phyloP scores from a whole-genome alignment of 2,329 filamentous ascomycete species.

The Aspergillus awamori region DNA sequence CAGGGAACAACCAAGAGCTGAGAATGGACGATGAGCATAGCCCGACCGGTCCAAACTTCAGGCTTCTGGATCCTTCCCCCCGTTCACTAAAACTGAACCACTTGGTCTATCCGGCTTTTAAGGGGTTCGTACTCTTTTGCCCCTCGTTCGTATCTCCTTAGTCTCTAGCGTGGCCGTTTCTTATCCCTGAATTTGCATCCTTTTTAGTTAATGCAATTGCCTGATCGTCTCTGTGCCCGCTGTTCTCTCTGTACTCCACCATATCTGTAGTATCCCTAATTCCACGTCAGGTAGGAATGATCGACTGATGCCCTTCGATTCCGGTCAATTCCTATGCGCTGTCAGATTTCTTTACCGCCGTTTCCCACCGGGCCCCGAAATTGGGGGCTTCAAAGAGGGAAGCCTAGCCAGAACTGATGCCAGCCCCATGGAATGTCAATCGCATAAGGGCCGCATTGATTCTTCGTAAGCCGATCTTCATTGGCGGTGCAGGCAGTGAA shows the following conservation, averaged over 20 bases:
- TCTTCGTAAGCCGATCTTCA: background rate
- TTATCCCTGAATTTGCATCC: background rate
- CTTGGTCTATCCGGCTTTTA: background rate
- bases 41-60: slow-evolving; percentile 9
- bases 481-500: background rate
- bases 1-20: too few species aligned
- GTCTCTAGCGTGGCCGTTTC: background rate
- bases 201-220: background rate
- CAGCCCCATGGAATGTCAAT: slow-evolving; percentile 2
- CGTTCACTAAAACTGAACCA: background rate
- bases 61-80: slow-evolving; percentile 19
- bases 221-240: background rate
- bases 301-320: background rate
- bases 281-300: background rate
- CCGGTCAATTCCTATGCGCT: background rate
- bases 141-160: background rate
- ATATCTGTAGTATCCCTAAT: background rate
- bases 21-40: background rate
- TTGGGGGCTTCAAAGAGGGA: background rate
- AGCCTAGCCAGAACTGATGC: background rate
- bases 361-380: background rate
- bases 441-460: background rate
- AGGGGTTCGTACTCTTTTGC: slow-evolving; percentile 1
- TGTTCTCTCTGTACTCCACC: background rate
- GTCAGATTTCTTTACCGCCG: background rate